These are phyloP conservation scores for Tolypocladium sp. DNA, from an alignment of 2,329 filamentous ascomycete species.

Conservation along the genomic window DNA sequence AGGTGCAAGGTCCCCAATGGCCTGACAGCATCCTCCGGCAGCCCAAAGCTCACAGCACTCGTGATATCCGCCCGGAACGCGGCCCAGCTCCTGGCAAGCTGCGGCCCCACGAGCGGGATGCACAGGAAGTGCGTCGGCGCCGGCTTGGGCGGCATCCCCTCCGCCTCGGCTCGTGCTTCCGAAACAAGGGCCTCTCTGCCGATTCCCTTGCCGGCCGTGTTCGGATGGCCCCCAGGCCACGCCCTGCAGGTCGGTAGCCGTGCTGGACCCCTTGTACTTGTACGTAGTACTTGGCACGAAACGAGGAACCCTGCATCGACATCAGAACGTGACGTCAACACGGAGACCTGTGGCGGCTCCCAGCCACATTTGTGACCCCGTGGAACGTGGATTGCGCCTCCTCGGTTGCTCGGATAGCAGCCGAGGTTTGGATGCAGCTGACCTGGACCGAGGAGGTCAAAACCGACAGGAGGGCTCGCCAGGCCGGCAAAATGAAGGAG, in stretches of 20 bases:
- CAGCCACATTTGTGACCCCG: background rate
- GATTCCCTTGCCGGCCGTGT: background rate
- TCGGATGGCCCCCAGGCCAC: no score
- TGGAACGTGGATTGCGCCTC: background rate
- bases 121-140: constrained; percentile 67
- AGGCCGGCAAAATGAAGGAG: background rate
- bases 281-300: background rate
- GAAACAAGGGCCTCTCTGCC: no score
- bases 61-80: constrained; percentile 53
- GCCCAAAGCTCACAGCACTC: constrained; percentile 29
- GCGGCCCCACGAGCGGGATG: constrained; percentile 59
- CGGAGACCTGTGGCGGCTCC: background rate
- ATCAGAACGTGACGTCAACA: background rate
- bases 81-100: constrained; percentile 54
- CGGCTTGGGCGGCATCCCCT: constrained; percentile 26
- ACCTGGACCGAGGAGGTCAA: background rate
- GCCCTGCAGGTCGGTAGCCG: background rate
- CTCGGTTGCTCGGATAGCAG: background rate
- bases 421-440: background rate
- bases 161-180: background rate
- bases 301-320: background rate
- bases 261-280: background rate
- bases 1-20: constrained; percentile 76
- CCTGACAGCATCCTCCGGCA: constrained; percentile 61
- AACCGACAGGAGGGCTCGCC: background rate